Conservation (phyloP, 2,329 filamentous ascomycete genomes). For the Pseudogymnoascus sp. region DNA sequence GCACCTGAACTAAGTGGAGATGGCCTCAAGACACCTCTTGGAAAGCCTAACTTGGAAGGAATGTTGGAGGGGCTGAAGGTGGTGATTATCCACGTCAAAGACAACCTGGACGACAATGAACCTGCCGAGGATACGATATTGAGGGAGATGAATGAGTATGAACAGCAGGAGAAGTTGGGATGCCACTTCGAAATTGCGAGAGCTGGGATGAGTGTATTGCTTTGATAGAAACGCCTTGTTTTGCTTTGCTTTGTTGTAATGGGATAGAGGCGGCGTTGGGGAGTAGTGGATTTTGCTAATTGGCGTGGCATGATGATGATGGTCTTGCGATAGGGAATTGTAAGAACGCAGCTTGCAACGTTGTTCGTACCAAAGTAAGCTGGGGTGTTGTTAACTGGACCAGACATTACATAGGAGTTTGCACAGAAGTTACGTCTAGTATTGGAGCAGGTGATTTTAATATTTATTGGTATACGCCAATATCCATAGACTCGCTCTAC, state of each 20-base stretch:
- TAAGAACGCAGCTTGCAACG: not conserved
- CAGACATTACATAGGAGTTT: not conserved
- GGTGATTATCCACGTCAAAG: conserved; percentile 91
- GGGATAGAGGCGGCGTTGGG: not conserved
- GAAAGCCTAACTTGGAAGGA: conserved; percentile 7
- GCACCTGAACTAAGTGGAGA: not conserved
- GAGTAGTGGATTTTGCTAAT: not conserved
- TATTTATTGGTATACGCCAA: conserved; percentile 1
- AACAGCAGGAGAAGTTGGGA: conserved; percentile 50
- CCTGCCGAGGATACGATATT: conserved; percentile 60
- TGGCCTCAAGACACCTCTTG: not conserved
- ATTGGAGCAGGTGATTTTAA: not conserved
- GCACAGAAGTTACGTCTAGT: not conserved
- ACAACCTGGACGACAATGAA: conserved; percentile 67
- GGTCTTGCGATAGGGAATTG: not conserved
- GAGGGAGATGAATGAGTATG: conserved; percentile 59
- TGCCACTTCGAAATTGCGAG: conserved; percentile 71
- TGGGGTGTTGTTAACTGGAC: not conserved
- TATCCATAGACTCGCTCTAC: not conserved
- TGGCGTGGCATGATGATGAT: not conserved
- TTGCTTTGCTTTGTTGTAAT: not conserved
- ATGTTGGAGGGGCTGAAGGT: conserved; percentile 64
- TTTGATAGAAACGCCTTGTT: not conserved
- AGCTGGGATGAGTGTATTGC: conserved; percentile 49
- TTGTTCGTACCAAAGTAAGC: not conserved